phyloP scores from a whole-genome alignment of 2,329 filamentous ascomycete species.

The Ophiostoma montium region DNA sequence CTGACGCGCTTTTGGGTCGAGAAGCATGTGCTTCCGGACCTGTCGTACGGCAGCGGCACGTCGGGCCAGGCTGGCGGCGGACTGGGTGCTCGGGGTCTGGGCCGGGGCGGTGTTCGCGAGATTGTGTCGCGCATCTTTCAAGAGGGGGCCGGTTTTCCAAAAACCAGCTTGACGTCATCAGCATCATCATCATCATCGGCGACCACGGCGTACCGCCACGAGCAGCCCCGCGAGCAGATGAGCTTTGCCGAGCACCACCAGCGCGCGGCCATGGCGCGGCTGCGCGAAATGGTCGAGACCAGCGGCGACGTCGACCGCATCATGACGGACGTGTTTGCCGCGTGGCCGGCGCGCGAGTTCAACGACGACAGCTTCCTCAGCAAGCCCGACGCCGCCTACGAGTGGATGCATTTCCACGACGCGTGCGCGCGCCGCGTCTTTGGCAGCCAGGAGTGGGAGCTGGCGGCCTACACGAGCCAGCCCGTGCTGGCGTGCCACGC shows the following conservation, averaged over 20 bases:
- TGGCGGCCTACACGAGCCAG: slow-evolving; percentile 74
- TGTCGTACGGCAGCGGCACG: slow-evolving; percentile 47
- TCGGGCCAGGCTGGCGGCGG: slow-evolving; percentile 31
- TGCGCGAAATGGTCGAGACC: slow-evolving; percentile 64
- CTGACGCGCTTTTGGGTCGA: slow-evolving; percentile 69
- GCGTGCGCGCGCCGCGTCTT: slow-evolving; percentile 64
- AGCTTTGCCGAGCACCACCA: slow-evolving; percentile 62
- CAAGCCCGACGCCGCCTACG: slow-evolving; percentile 77
- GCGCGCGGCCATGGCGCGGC: slow-evolving; percentile 54
- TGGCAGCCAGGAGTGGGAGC: slow-evolving; percentile 82
- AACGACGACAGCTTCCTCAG: slow-evolving; percentile 86
- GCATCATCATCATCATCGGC: slow-evolving; percentile 16
- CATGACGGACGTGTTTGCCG: slow-evolving; percentile 68
- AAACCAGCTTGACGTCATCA: slow-evolving; percentile 18
- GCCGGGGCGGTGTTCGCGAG: slow-evolving; percentile 57
- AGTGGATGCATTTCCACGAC: slow-evolving; percentile 94
- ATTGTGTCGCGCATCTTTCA: slow-evolving; percentile 67
- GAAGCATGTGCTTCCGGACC: slow-evolving; percentile 50
- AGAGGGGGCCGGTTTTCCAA: slow-evolving; percentile 62
- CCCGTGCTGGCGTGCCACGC: slow-evolving; percentile 81
- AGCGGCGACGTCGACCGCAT: slow-evolving; percentile 68
- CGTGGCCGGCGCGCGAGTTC: slow-evolving; percentile 76
- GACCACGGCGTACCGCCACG: slow-evolving; percentile 33
- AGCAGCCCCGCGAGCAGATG: slow-evolving; percentile 45
- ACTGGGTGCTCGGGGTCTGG: slow-evolving; percentile 55